A percentile compares a stretch with the other conserved stretches of the same genome.
Conservation (phyloP, 2,329 filamentous ascomycete genomes). For the Colletotrichum spaethianum region DNA sequence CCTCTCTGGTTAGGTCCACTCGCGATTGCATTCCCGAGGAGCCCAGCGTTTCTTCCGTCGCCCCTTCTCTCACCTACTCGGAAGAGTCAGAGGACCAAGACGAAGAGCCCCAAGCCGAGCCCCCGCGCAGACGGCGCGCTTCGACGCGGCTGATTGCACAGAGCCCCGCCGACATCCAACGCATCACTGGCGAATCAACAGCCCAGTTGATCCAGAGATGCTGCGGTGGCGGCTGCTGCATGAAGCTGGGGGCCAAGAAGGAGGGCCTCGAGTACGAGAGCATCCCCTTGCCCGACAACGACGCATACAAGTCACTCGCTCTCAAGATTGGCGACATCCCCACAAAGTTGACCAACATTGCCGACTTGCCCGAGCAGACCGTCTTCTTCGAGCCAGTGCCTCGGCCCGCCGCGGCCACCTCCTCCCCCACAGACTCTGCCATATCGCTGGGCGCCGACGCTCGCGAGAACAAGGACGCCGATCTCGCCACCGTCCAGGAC, state of each 20-base stretch:
- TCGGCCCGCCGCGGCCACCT: constrained; percentile 48
- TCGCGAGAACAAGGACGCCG: constrained; percentile 55
- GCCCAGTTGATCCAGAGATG: constrained; percentile 74
- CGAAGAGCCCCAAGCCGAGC: constrained; percentile 58
- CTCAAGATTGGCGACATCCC: constrained; percentile 84
- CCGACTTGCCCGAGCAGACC: constrained; percentile 81
- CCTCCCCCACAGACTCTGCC: constrained; percentile 65
- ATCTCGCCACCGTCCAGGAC: constrained; percentile 35
- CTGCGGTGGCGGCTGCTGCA: constrained; percentile 76
- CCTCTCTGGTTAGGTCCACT: constrained; percentile 57
- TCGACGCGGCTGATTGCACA: constrained; percentile 78
- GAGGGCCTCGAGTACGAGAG: constrained; percentile 66
- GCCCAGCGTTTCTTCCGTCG: constrained; percentile 63
- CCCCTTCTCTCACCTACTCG: constrained; percentile 75
- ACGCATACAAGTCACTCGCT: constrained; percentile 84
- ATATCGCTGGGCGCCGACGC: constrained; percentile 59
- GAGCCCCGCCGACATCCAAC: constrained; percentile 73
- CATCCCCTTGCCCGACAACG: constrained; percentile 79
- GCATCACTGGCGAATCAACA: constrained; percentile 75
- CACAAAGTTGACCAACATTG: constrained; percentile 78
- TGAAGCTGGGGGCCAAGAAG: constrained; percentile 61
- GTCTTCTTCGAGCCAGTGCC: constrained; percentile 77
- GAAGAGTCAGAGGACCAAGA: constrained; percentile 74
- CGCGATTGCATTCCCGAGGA: constrained; percentile 61
- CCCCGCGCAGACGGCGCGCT: constrained; percentile 71